Evolutionary conservation across 495 filamentous ascomycete genomes (phyloP).

Genomic region (Staphylotrichum tortipilum): DNA sequence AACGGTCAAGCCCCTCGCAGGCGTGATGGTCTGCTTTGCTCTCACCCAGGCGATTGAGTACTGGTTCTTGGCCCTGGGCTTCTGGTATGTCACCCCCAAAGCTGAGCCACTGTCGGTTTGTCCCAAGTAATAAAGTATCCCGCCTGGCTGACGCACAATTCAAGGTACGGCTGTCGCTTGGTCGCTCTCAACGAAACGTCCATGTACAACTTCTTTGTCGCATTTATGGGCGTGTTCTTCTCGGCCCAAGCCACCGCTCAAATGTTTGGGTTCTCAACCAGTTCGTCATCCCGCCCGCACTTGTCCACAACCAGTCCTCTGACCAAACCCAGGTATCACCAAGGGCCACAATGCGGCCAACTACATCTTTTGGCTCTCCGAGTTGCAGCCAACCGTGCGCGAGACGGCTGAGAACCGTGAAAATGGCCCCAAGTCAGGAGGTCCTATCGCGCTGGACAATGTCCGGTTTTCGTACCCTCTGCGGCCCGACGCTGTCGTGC

Average conservation of each 20-base stretch:
- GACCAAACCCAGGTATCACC: constrained; percentile 38
- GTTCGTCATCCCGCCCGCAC: constrained; percentile 14
- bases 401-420: constrained; percentile 32
- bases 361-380: constrained; percentile 36
- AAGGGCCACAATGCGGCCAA: constrained; percentile 38
- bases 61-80: constrained; percentile 45
- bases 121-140: too few species aligned
- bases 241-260: constrained; percentile 46
- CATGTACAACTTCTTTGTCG: constrained; percentile 45
- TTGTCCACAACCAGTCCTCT: too few species aligned
- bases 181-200: constrained; percentile 39
- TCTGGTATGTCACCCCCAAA: constrained; percentile 44
- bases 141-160: too few species aligned
- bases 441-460: constrained; percentile 37
- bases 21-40: constrained; percentile 67
- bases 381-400: constrained; percentile 25
- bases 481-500: constrained; percentile 44
- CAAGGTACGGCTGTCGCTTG: constrained; percentile 41
- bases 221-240: constrained; percentile 51
- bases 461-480: constrained; percentile 53
- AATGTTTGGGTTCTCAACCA: constrained; percentile 41
- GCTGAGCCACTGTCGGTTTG: too few species aligned
- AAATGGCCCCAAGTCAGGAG: constrained; percentile 28
- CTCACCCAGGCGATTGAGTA: constrained; percentile 60
- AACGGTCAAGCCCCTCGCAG: constrained; percentile 57